Evolutionary conservation across 2,329 filamentous ascomycete species (phyloP), one percentile per base, ranked within the genome.

Genomic region (Fusarium robinianum): DNA sequence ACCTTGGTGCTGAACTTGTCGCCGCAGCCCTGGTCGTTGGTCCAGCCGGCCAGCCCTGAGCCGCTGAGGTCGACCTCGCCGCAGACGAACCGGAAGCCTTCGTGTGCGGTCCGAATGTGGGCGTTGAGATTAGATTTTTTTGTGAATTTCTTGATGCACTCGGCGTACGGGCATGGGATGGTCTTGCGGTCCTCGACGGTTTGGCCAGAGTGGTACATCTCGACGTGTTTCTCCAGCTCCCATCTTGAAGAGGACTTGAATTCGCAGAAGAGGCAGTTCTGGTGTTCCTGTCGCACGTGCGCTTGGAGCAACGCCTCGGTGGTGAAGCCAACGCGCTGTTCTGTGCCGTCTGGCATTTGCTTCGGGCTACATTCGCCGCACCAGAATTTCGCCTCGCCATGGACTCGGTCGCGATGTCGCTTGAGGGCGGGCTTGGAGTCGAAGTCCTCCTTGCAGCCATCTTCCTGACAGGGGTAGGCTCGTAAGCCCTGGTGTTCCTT

Each of bases 41-140:
- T 73, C 86, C 90, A 95, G 5, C 68, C 73, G 8, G 72, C 68
- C 2, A 94, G 70, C 30, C 81, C 81, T 6, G 73, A 73, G 5
- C 70, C 65, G 7, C 70, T 72, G 2, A 90, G 70, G 55, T 86
- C 81, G 8, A 83, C 78, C 33, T 84, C 70, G 11, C 88, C 88
- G 61, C 92, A 96, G n/a, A 88, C 74, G 62, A 88, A 96, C 8
- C 83, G 83, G 54, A 83, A 73, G 12, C 88, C 85, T 54, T 90
- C 79, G 63, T 96, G 92, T 0, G 85, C 84, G 8, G 81, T 84
- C 44, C 85, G 84, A 41, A 92, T 75, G 63, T 97, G 92, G 1
- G 84, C 81, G 11, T 85, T 87, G 37, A 95, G 76, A 59, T 96
- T 96, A n/a, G 86, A 85, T 49, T 80, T 83, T 63, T 87, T 88